Evolutionary conservation across 2,329 filamentous ascomycete species (phyloP), one percentile per base, ranked within the genome.

Genomic region (Reticulascus tulasneorum): DNA sequence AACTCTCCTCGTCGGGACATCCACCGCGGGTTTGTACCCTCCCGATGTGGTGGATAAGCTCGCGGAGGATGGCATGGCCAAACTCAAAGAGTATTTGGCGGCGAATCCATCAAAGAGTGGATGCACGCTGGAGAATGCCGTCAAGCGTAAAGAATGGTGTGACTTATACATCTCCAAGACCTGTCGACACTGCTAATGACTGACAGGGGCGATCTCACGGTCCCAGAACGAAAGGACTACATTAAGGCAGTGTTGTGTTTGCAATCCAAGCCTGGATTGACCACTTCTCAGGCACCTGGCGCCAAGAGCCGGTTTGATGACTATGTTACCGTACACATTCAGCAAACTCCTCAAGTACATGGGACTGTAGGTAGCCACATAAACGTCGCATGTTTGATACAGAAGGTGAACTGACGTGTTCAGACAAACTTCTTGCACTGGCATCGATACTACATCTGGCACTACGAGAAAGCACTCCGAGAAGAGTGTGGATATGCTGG

Each of bases 401-500:
- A n/a, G n/a, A n/a, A n/a, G n/a, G n/a, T n/a, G n/a, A n/a, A n/a
- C n/a, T 18, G 11, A 19, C 10, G 4, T 7, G 7, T 20, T 4
- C 29, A 59, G 54, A 55, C 56, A 17, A 59, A 47, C 48, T 62
- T 68, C 47, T 49, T 69, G 32, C 56, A 60, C 9, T 68, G 63
- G 64, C 64, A 68, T 44, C 54, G 65, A n/a, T 62, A 61, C 47
- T 69, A 62, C 42, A 47, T 55, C 5, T 60, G 54, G 44, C 39
- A 52, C 2, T 67, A 59, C 37, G 63, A 69, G 44, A 49, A 53
- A 11, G 62, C 55, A 6, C 49, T 68, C 26, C 51, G 55, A n/a
- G 49, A 56, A 2, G 66, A 69, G 46, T 69, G 66, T 43, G 59
- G 56, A 6, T 69, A 66, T 41, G 58, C 40, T 7, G 63, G 63